Evolutionary conservation across 73 alveolate species (phyloP).

Genomic region (Tetrahymena elliotti): DNA sequence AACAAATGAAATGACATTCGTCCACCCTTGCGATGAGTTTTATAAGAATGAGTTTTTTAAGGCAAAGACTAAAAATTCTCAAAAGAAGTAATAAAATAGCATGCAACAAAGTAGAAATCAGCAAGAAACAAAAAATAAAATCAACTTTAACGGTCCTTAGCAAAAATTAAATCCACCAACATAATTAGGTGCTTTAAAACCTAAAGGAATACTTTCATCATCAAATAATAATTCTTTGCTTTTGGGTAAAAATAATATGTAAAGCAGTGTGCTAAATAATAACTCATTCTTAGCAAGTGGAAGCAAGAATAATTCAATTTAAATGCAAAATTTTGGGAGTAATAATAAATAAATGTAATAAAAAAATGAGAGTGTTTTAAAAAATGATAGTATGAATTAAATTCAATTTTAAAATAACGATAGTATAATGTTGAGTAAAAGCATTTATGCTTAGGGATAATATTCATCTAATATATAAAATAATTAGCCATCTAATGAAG

Average conservation of each 20-base stretch:
- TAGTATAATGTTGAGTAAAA: background rate
- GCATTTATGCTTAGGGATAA: background rate
- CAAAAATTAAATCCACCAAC: background rate
- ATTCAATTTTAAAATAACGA: background rate
- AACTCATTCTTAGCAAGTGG: background rate
- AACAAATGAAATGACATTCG: conserved; percentile 60
- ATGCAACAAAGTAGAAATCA: background rate
- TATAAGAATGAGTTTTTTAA: conserved; percentile 47
- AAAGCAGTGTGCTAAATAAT: background rate
- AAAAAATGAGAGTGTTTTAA: background rate
- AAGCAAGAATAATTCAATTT: background rate
- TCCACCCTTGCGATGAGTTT: conserved; percentile 86
- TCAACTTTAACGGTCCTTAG: background rate
- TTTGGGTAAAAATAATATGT: background rate
- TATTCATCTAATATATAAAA: background rate
- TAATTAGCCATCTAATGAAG: background rate
- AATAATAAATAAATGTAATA: background rate
- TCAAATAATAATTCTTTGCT: background rate
- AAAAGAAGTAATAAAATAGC: conserved; percentile 8
- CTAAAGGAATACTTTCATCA: background rate
- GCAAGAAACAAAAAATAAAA: background rate
- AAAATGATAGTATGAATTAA: background rate
- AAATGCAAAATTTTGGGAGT: background rate
- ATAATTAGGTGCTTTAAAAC: background rate
- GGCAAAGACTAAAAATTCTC: conserved; percentile 38